Percentiles rank a stretch among this genome's conserved stretches.
phyloP scores from a whole-genome alignment of 2,329 filamentous ascomycete genomes.

The Aspergillus sp. region DNA sequence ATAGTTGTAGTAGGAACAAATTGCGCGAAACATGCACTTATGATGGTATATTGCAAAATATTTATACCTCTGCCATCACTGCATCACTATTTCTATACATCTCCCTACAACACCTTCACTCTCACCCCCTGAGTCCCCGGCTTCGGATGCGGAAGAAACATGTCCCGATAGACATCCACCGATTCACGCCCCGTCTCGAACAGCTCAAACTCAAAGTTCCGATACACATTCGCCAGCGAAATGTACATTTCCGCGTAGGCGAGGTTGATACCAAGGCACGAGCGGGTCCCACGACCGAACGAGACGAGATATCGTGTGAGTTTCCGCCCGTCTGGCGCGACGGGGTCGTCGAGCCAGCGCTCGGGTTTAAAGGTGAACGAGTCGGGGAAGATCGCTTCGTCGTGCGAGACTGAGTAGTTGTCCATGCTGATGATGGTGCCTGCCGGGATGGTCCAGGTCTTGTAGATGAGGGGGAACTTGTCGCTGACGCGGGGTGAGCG shows the following conservation, averaged over 20 bases:
- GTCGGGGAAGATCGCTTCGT: conserved; percentile 18
- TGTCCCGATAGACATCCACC: conserved; percentile 13
- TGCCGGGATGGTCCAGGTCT: conserved; percentile 13
- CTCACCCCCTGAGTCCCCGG: conserved; percentile 14
- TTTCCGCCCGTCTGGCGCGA: conserved; percentile 12
- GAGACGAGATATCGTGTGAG: conserved; percentile 14
- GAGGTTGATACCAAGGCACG: conserved; percentile 16
- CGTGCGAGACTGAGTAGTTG: conserved; percentile 14
- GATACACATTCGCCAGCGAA: conserved; percentile 15
- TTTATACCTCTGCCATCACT: not conserved
- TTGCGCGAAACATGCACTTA: too few relatives aligned
- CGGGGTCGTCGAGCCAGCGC: conserved; percentile 14
- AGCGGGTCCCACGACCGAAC: conserved; percentile 15
- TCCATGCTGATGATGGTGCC: conserved; percentile 14
- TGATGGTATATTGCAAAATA: not conserved
- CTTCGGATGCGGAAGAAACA: conserved; percentile 15
- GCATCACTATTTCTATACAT: not conserved
- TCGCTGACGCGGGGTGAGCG: conserved; percentile 11
- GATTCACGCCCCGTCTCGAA: conserved; percentile 13
- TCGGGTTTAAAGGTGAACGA: conserved; percentile 15
- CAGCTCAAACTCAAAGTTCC: conserved; percentile 16
- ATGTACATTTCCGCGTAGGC: conserved; percentile 18
- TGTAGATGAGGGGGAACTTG: conserved; percentile 12
- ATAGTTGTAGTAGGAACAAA: too few relatives aligned
- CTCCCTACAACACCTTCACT: conserved; percentile 2